phyloP scores from a whole-genome alignment of 352 stramenopile genomes.

The Phytophthora palmivora region DNA sequence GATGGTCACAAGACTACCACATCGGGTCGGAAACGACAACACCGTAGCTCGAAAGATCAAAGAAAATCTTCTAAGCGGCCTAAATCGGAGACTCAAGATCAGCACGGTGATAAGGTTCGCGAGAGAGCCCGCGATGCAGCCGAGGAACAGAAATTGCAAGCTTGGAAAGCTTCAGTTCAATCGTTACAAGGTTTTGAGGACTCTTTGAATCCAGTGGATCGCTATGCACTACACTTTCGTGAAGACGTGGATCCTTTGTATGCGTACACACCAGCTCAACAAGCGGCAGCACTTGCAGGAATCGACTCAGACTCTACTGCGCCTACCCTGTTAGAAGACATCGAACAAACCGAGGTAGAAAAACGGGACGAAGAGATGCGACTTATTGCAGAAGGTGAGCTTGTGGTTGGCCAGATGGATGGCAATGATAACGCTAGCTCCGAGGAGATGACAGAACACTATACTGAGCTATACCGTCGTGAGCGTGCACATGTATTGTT shows the following conservation, averaged over 20 bases:
- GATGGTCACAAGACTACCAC: constrained; percentile 41
- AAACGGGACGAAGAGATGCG: constrained; percentile 69
- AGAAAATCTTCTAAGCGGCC: constrained; percentile 40
- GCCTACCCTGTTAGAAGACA: constrained; percentile 47
- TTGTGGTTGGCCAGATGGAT: constrained; percentile 62
- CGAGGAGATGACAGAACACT: constrained; percentile 34
- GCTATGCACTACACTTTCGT: constrained; percentile 93
- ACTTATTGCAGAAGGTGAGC: constrained; percentile 73
- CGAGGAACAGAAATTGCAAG: constrained; percentile 92
- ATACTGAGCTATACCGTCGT: constrained; percentile 64
- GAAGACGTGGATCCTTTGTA: constrained; percentile 91
- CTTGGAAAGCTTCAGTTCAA: constrained; percentile 82
- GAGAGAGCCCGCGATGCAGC: constrained; percentile 92
- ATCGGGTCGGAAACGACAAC: constrained; percentile 31
- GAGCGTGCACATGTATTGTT: constrained; percentile 67
- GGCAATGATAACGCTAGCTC: constrained; percentile 16
- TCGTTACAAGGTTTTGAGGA: constrained; percentile 91
- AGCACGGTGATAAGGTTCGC: constrained; percentile 57
- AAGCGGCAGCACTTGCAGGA: constrained; percentile 37
- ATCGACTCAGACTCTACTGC: constrained; percentile 24
- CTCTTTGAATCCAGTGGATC: constrained; percentile 93
- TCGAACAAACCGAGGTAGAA: constrained; percentile 67
- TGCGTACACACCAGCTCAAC: constrained; percentile 53
- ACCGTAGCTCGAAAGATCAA: constrained; percentile 22
- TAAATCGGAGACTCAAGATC: constrained; percentile 29